phyloP scores from a whole-genome alignment of 2,329 filamentous ascomycete species.

The Bertia moriformis region DNA sequence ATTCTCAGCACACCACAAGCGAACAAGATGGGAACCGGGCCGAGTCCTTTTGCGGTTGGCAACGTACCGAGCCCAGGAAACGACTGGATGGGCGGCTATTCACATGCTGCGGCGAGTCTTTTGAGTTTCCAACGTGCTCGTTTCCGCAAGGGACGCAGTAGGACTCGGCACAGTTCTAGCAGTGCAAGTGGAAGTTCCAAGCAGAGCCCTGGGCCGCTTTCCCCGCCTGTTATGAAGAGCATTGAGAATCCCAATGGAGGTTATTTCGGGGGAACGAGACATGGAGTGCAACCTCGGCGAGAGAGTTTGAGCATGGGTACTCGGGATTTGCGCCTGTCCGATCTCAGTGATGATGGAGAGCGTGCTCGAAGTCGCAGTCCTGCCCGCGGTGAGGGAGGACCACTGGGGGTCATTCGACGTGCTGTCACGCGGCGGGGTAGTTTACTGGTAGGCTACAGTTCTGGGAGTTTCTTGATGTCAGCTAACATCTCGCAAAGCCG shows the following conservation, averaged over 20 bases:
- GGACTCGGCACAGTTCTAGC: slow-evolving; percentile 44
- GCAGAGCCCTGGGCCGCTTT: slow-evolving; percentile 41
- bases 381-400: slow-evolving; percentile 17
- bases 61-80: slow-evolving; percentile 27
- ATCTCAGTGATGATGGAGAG: slow-evolving; percentile 49
- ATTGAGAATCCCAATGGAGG: slow-evolving; percentile 18
- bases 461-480: not conserved
- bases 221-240: slow-evolving; percentile 30
- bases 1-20: slow-evolving; percentile 39
- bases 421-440: slow-evolving; percentile 46
- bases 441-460: slow-evolving; percentile 30
- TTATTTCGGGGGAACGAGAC: slow-evolving; percentile 24
- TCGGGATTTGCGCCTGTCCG: slow-evolving; percentile 45
- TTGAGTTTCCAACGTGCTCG: slow-evolving; percentile 47
- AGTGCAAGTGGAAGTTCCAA: slow-evolving; percentile 48
- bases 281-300: slow-evolving; percentile 26
- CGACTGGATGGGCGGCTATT: slow-evolving; percentile 35
- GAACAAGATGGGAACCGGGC: slow-evolving; percentile 16
- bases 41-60: slow-evolving; percentile 19
- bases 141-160: slow-evolving; percentile 36
- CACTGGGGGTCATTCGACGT: slow-evolving; percentile 43
- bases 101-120: slow-evolving; percentile 38
- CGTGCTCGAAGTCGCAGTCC: slow-evolving; percentile 3
- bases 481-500: slow-evolving; percentile 36
- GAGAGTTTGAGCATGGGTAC: slow-evolving; percentile 47